Conservation (phyloP, 106 monocot genomes). For the Iris macrosiphon region DNA sequence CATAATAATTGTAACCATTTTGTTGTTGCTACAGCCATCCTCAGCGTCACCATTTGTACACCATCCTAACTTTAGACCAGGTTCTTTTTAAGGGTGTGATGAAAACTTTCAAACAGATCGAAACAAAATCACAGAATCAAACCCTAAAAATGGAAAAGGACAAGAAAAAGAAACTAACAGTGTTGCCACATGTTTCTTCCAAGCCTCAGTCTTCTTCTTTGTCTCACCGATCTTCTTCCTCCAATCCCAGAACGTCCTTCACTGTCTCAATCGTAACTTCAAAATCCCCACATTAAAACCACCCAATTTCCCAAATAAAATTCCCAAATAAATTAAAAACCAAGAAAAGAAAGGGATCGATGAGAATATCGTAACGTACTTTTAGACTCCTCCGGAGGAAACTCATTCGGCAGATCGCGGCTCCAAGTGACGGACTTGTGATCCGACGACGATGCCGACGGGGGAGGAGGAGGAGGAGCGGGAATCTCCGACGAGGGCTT, state of each 20-base stretch:
- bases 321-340: no score
- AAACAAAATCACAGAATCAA: no score
- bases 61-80: neutral
- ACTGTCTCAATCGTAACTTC: slow-evolving; percentile 44
- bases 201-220: slow-evolving; percentile 32
- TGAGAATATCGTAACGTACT: slow-evolving; percentile 22
- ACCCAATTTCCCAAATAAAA: no score
- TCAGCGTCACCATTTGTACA: no score
- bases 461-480: neutral
- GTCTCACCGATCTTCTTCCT: slow-evolving; percentile 36
- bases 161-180: slow-evolving; percentile 28
- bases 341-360: slow-evolving; percentile 39
- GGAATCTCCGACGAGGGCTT: neutral
- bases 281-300: no score
- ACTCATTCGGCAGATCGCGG: slow-evolving; percentile 3
- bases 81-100: slow-evolving; percentile 7
- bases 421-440: slow-evolving; percentile 4
- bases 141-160: no score
- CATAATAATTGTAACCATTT: no score
- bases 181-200: slow-evolving; percentile 50
- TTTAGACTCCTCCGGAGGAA: neutral
- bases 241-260: slow-evolving; percentile 26
- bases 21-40: no score
- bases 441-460: no score
- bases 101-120: no score